Conservation (phyloP, 306 rosid species). For the Ormosia semicastrata region DNA sequence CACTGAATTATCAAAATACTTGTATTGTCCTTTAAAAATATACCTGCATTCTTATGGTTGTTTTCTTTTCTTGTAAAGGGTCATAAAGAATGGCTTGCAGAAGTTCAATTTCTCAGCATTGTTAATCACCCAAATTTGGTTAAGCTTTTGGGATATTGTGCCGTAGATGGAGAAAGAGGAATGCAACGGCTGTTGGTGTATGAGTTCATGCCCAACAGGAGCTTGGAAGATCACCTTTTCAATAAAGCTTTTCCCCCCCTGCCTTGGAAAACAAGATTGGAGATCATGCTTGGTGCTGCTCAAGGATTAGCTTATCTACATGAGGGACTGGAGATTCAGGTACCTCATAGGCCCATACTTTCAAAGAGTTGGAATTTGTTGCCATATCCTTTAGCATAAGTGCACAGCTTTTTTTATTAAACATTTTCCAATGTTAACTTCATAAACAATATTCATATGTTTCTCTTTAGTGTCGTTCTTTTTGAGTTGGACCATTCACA, state of each 20-base stretch:
- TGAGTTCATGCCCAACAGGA: constrained; percentile 81
- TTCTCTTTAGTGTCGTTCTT: neutral
- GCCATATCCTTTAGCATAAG: neutral
- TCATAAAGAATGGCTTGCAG: constrained; percentile 99
- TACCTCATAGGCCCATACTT: constrained; percentile 28
- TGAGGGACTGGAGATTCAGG: constrained; percentile 84
- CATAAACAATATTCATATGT: neutral
- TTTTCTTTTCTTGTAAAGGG: constrained; percentile 52
- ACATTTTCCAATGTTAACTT: neutral
- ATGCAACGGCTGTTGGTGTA: constrained; percentile 87
- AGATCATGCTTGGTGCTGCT: constrained; percentile 84
- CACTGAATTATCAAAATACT: neutral
- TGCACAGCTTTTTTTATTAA: neutral
- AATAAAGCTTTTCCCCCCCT: constrained; percentile 42
- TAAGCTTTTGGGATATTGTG: constrained; percentile 93
- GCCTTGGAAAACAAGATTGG: constrained; percentile 80
- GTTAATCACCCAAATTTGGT: constrained; percentile 85
- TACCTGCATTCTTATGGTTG: constrained; percentile 11
- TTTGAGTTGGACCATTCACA: neutral
- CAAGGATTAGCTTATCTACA: constrained; percentile 91
- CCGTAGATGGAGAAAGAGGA: constrained; percentile 84
- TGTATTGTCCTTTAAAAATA: neutral
- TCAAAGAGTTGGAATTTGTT: neutral
- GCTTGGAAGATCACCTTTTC: constrained; percentile 90
- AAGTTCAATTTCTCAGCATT: constrained; percentile 91